Percentiles rank a stretch among this genome's conserved stretches.
phyloP scores from a whole-genome alignment of 2,329 filamentous ascomycete genomes.

The Hypoxylon sp. region DNA sequence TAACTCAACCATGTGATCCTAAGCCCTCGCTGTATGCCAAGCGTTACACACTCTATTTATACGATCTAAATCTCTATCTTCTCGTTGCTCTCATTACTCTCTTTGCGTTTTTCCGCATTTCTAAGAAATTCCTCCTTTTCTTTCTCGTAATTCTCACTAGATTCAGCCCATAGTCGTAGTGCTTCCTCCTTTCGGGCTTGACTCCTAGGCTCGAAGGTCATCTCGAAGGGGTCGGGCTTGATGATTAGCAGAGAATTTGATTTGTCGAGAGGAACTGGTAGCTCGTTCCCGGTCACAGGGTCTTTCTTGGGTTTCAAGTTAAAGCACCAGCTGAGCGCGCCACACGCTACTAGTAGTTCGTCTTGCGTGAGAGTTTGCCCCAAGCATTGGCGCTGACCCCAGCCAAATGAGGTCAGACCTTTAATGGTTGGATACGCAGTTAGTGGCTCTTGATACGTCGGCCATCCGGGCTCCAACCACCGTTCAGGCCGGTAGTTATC shows the following conservation, averaged over 20 bases:
- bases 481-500: slow-evolving; percentile 67
- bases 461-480: slow-evolving; percentile 66
- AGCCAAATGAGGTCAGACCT: slow-evolving; percentile 68
- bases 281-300: slow-evolving; percentile 56
- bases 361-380: slow-evolving; percentile 59
- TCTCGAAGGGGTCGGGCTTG: slow-evolving; percentile 69
- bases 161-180: slow-evolving; percentile 56
- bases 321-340: slow-evolving; percentile 62
- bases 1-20: slow-evolving; percentile 32
- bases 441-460: slow-evolving; percentile 67
- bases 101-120: slow-evolving; percentile 27
- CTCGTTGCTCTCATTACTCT: slow-evolving; percentile 10
- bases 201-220: slow-evolving; percentile 67
- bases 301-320: slow-evolving; percentile 62
- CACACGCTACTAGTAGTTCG: slow-evolving; percentile 65
- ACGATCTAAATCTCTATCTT: slow-evolving; percentile 32
- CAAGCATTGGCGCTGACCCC: slow-evolving; percentile 63
- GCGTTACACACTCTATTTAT: slow-evolving; percentile 20
- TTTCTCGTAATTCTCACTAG: slow-evolving; percentile 50
- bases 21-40: slow-evolving; percentile 20
- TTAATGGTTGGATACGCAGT: slow-evolving; percentile 66
- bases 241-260: slow-evolving; percentile 70
- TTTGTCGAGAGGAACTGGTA: slow-evolving; percentile 63
- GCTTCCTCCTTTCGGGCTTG: slow-evolving; percentile 58
- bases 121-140: slow-evolving; percentile 51